A percentile compares a stretch with the other conserved stretches of the same genome.
phyloP scores from a whole-genome alignment of 495 filamentous ascomycete genomes.

The Letharia lupina region DNA sequence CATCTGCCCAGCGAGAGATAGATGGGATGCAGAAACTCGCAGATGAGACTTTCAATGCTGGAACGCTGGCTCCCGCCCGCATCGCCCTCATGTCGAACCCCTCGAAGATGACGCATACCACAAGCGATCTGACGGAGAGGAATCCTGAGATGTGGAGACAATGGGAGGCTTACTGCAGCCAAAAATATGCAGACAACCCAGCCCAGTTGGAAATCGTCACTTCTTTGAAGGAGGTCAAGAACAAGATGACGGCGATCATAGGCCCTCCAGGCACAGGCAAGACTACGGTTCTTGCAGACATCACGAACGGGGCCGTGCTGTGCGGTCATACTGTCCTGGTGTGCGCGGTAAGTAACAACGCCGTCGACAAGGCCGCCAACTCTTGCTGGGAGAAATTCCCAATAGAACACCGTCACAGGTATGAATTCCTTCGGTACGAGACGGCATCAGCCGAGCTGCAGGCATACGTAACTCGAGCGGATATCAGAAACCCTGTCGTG shows the following conservation, averaged over 20 bases:
- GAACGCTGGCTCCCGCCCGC: too few species aligned
- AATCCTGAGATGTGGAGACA: background rate
- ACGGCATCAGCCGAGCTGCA: background rate
- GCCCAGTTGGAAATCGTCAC: too few species aligned
- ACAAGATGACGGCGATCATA: background rate
- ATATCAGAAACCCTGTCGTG: background rate
- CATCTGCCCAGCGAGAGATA: background rate
- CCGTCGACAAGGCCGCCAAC: conserved; percentile 1
- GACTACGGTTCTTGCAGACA: background rate
- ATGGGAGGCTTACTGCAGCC: too few species aligned
- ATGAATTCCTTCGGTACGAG: background rate
- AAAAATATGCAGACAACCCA: too few species aligned
- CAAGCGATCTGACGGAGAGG: background rate
- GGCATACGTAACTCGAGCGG: background rate
- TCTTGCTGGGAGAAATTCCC: conserved; percentile 1
- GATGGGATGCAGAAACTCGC: background rate
- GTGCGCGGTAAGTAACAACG: background rate
- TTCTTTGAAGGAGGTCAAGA: too few species aligned
- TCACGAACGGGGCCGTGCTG: background rate
- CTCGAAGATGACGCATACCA: too few species aligned
- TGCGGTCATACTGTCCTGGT: background rate
- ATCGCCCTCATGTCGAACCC: too few species aligned
- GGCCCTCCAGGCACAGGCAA: background rate
- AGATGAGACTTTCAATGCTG: background rate
- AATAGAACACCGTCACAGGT: background rate